phyloP scores from a whole-genome alignment of 139 green algal genomes.

The Chlamydomonas eustigma region DNA sequence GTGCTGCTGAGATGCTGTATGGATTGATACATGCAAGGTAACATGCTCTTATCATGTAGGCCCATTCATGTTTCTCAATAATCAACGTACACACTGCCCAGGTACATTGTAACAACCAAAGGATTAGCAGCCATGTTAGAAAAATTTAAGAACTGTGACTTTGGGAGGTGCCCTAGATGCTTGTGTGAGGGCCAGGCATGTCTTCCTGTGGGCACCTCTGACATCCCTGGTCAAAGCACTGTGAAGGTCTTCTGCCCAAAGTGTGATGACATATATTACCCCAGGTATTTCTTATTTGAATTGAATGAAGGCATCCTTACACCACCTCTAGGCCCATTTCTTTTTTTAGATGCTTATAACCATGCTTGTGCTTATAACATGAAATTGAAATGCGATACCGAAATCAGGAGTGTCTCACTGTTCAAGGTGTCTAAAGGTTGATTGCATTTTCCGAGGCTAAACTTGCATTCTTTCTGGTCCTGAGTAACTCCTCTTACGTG shows the following conservation, averaged over 20 bases:
- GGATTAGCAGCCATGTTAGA: constrained; percentile 81
- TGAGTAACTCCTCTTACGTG: too few species aligned
- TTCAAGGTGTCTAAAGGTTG: too few species aligned
- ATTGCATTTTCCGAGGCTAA: too few species aligned
- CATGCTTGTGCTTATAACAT: too few species aligned
- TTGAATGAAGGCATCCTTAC: too few species aligned
- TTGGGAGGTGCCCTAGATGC: constrained; percentile 87
- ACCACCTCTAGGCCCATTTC: too few species aligned
- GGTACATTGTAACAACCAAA: constrained; percentile 83
- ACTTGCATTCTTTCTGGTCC: too few species aligned
- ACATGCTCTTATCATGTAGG: neutral
- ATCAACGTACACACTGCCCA: neutral
- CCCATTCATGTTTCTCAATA: too few species aligned
- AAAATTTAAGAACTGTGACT: constrained; percentile 90
- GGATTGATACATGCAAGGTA: constrained; percentile 90
- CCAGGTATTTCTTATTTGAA: constrained; percentile 22
- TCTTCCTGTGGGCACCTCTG: constrained; percentile 83
- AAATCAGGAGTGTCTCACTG: too few species aligned
- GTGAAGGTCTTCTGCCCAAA: constrained; percentile 93
- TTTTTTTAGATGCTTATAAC: too few species aligned
- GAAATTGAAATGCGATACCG: too few species aligned
- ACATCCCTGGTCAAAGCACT: constrained; percentile 84
- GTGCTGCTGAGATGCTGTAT: constrained; percentile 93
- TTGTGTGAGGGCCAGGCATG: constrained; percentile 87
- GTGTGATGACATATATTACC: constrained; percentile 93